These are phyloP conservation scores for Thermoascus crustaceus DNA, from an alignment of 2,329 filamentous ascomycete species.

Conservation along the genomic window DNA sequence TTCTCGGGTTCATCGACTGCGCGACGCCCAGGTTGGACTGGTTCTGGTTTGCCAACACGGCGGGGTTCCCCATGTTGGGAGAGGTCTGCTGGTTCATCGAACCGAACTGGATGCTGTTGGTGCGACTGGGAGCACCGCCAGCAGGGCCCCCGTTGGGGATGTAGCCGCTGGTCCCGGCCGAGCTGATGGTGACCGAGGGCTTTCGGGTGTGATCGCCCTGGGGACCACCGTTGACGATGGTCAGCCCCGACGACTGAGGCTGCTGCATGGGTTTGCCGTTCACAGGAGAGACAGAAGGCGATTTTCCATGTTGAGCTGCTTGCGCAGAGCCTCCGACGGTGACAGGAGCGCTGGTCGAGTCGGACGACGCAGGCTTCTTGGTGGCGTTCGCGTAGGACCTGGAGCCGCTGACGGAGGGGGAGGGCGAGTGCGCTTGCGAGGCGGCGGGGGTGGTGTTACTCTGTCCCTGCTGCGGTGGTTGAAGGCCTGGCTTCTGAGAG, in stretches of 20 bases:
- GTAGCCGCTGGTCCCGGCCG: slow-evolving; percentile 67
- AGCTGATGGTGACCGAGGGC: slow-evolving; percentile 83
- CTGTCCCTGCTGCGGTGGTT: slow-evolving; percentile 43
- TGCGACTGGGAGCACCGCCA: slow-evolving; percentile 36
- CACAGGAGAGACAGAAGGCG: slow-evolving; percentile 65
- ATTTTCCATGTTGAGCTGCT: slow-evolving; percentile 45
- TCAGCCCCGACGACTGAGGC: slow-evolving; percentile 38
- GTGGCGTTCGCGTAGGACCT: slow-evolving; percentile 56
- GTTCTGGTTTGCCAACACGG: slow-evolving; percentile 37
- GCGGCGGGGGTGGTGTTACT: slow-evolving; percentile 43
- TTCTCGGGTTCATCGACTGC: slow-evolving; percentile 57
- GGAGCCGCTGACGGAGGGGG: slow-evolving; percentile 42
- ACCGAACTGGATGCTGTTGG: slow-evolving; percentile 68
- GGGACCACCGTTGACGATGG: slow-evolving; percentile 58
- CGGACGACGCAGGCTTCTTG: slow-evolving; percentile 49
- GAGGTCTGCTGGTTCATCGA: slow-evolving; percentile 58
- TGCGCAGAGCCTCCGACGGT: slow-evolving; percentile 44
- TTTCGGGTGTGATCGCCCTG: slow-evolving; percentile 70
- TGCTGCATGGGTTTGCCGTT: slow-evolving; percentile 67
- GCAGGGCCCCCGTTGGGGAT: slow-evolving; percentile 68
- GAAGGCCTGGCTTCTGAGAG: slow-evolving; percentile 40
- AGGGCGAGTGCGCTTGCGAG: slow-evolving; percentile 35
- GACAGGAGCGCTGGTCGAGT: slow-evolving; percentile 43
- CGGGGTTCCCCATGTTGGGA: slow-evolving; percentile 55
- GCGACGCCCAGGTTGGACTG: slow-evolving; percentile 38